phyloP scores from a whole-genome alignment of 2,329 filamentous ascomycete genomes.

The Chalaropsis thielavioides region DNA sequence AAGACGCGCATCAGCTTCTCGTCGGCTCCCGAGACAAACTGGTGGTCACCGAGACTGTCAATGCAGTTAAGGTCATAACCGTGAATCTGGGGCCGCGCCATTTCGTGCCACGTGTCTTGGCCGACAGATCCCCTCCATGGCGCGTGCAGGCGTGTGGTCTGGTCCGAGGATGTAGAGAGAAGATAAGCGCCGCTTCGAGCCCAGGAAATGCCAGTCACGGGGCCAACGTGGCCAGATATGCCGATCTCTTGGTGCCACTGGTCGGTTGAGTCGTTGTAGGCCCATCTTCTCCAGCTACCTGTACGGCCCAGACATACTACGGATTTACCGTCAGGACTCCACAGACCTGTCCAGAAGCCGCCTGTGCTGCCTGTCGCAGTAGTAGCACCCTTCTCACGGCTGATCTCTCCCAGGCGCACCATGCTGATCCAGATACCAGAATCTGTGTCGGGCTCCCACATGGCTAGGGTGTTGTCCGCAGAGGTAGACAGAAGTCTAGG shows the following conservation, averaged over 20 bases:
- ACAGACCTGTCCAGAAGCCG: conserved; percentile 91
- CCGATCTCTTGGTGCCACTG: conserved; percentile 65
- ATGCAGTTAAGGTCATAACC: conserved; percentile 97
- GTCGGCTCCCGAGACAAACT: conserved; percentile 88
- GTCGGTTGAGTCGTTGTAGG: conserved; percentile 43
- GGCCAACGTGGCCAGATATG: conserved; percentile 68
- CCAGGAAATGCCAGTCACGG: conserved; percentile 76
- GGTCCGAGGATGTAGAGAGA: conserved; percentile 77
- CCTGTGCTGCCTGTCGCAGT: conserved; percentile 92
- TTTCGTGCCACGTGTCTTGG: conserved; percentile 71
- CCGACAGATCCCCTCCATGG: conserved; percentile 46
- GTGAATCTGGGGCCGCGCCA: conserved; percentile 90
- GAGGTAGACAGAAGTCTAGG: conserved; percentile 75
- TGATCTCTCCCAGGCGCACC: conserved; percentile 81
- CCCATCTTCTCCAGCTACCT: conserved; percentile 86
- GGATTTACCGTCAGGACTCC: conserved; percentile 57
- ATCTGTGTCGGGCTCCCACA: conserved; percentile 73
- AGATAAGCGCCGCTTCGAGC: conserved; percentile 68
- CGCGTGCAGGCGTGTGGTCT: conserved; percentile 79
- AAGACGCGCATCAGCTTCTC: conserved; percentile 98
- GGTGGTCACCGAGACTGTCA: conserved; percentile 53
- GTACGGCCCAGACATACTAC: conserved; percentile 78
- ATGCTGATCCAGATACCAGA: conserved; percentile 87
- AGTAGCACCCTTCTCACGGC: conserved; percentile 84
- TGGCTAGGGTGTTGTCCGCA: conserved; percentile 83